phyloP scores from a whole-genome alignment of 75 land plant genomes.

The Adiantum capillusveneris region DNA sequence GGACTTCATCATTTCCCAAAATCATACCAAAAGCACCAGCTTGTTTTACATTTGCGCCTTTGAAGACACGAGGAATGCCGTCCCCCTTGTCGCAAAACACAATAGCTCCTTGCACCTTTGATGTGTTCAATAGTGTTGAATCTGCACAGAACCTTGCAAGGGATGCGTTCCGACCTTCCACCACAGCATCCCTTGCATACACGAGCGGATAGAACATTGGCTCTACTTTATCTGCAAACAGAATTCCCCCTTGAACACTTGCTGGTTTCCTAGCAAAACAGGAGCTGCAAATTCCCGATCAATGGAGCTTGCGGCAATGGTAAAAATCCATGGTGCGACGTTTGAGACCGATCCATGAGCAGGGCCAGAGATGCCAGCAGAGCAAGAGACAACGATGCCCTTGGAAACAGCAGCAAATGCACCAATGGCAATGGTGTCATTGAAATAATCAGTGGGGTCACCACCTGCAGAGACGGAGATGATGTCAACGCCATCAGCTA shows the following conservation, averaged over 20 bases:
- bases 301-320: conserved; percentile 81
- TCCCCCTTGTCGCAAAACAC: conserved; percentile 25
- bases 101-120: conserved; percentile 27
- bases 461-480: conserved; percentile 84
- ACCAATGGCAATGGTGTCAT: conserved; percentile 82
- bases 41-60: conserved; percentile 15
- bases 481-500: conserved; percentile 46
- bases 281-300: too few species aligned
- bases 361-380: conserved; percentile 91
- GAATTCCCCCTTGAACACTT: too few species aligned
- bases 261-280: too few species aligned
- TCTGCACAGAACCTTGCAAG: neutral
- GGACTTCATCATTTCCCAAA: conserved; percentile 25
- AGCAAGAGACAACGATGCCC: conserved; percentile 77
- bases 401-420: conserved; percentile 64
- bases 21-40: conserved; percentile 45
- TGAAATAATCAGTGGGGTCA: conserved; percentile 44
- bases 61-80: conserved; percentile 10
- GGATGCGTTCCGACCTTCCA: too few species aligned
- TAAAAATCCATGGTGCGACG: conserved; percentile 80
- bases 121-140: conserved; percentile 8
- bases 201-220: too few species aligned
- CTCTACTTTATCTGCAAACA: too few species aligned
- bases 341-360: conserved; percentile 57
- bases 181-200: too few species aligned